These are phyloP conservation scores for Cercospora zeae-maydis DNA, from an alignment of 2,329 filamentous ascomycete species.

Conservation along the genomic window DNA sequence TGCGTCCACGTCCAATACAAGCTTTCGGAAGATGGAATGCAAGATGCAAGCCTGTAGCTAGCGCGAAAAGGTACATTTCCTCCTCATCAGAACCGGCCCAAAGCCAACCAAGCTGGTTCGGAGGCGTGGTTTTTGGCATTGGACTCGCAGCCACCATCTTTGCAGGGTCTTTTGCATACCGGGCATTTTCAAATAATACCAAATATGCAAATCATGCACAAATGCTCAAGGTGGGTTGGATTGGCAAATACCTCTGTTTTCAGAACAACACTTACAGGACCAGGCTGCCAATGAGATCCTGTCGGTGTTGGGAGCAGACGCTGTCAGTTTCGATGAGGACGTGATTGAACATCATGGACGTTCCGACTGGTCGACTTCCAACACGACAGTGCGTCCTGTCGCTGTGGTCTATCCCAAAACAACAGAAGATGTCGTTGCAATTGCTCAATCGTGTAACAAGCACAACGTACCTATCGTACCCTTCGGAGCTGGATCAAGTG, in stretches of 20 bases:
- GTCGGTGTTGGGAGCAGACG: conserved; percentile 13
- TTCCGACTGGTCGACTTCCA: conserved; percentile 25
- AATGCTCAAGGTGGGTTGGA: conserved; percentile 19
- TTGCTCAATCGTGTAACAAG: conserved; percentile 19
- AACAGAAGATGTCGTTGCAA: conserved; percentile 20
- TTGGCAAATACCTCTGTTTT: not conserved
- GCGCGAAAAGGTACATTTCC: not conserved
- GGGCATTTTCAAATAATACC: not conserved
- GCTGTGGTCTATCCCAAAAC: conserved; percentile 22
- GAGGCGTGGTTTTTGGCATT: conserved; percentile 2
- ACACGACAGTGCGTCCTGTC: conserved; percentile 19
- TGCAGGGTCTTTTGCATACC: not conserved
- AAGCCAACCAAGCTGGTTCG: not conserved
- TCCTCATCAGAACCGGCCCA: not conserved
- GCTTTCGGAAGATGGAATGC: not conserved
- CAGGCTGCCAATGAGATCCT: conserved; percentile 22
- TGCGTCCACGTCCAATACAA: not conserved
- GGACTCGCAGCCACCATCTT: conserved; percentile 4
- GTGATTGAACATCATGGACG: conserved; percentile 25
- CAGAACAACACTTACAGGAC: not conserved
- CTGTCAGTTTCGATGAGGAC: conserved; percentile 23
- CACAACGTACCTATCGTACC: conserved; percentile 23
- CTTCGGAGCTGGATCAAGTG: conserved; percentile 23
- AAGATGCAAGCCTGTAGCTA: not conserved
- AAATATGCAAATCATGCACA: conserved; percentile 16